phyloP scores from a whole-genome alignment of 306 rosid species.

The Luffa aegyptiaca region DNA sequence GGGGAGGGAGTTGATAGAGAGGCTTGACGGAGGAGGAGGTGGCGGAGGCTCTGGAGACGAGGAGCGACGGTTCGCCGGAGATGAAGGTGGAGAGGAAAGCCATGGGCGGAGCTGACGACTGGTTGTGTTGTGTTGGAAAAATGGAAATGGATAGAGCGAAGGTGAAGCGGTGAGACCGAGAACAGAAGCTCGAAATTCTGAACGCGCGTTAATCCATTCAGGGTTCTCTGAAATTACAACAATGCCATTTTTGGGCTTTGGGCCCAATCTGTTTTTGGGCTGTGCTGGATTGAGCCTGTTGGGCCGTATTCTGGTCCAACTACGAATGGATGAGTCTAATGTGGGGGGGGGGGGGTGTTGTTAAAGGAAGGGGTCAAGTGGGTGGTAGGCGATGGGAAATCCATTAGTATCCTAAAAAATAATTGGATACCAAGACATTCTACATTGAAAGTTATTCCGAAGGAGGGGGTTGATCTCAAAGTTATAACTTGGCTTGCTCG shows the following conservation, averaged over 20 bases:
- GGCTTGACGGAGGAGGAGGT: conserved; percentile 12
- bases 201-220: conserved; percentile 17
- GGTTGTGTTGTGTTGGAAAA: background rate
- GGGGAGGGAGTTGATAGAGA: conserved; percentile 1
- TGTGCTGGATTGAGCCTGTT: background rate
- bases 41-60: background rate
- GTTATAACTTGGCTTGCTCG: no score
- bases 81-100: conserved; percentile 40
- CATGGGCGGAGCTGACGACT: conserved; percentile 13
- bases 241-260: background rate
- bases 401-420: no score
- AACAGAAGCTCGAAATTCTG: background rate
- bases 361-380: no score
- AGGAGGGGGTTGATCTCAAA: no score
- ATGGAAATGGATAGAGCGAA: background rate
- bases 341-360: no score
- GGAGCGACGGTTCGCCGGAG: conserved; percentile 29
- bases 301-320: background rate
- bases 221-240: background rate
- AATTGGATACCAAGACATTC: no score
- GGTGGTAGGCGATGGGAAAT: no score
- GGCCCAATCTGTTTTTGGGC: background rate
- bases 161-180: background rate
- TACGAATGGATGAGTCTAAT: background rate
- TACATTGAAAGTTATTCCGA: no score